Evolutionary conservation across 2,329 filamentous ascomycete species (phyloP).

Genomic region (Ophiocordyceps sinensis): DNA sequence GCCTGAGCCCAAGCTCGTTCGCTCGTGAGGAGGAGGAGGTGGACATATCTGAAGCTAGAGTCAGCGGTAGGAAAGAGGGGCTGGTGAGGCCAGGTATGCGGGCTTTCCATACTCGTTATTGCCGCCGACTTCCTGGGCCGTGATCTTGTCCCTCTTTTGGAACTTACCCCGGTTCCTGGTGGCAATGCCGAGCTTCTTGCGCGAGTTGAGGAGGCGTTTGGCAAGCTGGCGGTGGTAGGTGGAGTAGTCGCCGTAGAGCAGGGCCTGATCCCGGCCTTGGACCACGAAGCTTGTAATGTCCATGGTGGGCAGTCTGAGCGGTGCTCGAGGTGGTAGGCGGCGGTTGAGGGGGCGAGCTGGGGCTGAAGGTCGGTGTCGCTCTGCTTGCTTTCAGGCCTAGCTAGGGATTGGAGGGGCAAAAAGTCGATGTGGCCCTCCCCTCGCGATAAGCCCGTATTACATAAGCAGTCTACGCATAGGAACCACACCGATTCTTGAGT

Average conservation of each 20-base stretch:
- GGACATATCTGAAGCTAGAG: slow-evolving; percentile 44
- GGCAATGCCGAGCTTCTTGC: slow-evolving; percentile 71
- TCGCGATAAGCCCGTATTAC: too few species aligned
- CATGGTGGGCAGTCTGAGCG: slow-evolving; percentile 38
- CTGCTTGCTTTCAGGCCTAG: too few species aligned
- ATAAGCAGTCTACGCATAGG: too few species aligned
- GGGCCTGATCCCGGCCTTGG: slow-evolving; percentile 64
- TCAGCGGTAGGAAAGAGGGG: neutral
- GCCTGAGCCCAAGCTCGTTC: slow-evolving; percentile 93
- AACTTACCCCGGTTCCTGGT: slow-evolving; percentile 84
- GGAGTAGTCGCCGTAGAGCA: slow-evolving; percentile 78
- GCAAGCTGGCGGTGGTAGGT: slow-evolving; percentile 70
- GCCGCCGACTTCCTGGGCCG: slow-evolving; percentile 57
- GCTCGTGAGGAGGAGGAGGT: slow-evolving; percentile 69
- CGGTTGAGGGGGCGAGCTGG: too few species aligned
- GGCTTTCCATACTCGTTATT: slow-evolving; percentile 54
- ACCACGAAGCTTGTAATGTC: slow-evolving; percentile 80
- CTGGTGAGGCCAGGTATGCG: neutral
- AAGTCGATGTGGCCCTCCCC: too few species aligned
- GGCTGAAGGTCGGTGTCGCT: too few species aligned
- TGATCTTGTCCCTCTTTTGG: slow-evolving; percentile 52
- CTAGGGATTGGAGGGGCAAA: too few species aligned
- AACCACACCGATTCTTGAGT: too few species aligned
- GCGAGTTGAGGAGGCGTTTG: slow-evolving; percentile 66
- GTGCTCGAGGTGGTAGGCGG: neutral